These are phyloP conservation scores for Phytophthora uliginosa DNA, from an alignment of 352 stramenopile species.

Conservation along the genomic window DNA sequence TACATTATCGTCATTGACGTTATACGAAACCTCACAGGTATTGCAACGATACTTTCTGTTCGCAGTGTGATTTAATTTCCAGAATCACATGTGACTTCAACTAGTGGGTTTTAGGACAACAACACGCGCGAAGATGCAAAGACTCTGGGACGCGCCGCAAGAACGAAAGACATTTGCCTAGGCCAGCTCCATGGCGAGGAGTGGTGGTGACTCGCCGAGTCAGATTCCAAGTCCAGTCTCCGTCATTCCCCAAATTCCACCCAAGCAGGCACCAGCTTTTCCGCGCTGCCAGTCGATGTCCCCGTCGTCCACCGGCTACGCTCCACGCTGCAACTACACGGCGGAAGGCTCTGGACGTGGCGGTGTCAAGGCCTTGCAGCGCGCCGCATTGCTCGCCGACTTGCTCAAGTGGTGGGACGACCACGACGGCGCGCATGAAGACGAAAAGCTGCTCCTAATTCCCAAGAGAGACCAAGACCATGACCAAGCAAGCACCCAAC, in stretches of 20 bases:
- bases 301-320: conserved; percentile 24
- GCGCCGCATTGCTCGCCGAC: conserved; percentile 21
- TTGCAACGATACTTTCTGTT: neutral
- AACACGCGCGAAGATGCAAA: neutral
- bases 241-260: conserved; percentile 38
- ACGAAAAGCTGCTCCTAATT: conserved; percentile 29
- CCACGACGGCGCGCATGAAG: conserved; percentile 2
- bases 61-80: neutral
- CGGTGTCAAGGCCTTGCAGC: conserved; percentile 14
- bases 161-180: conserved; percentile 8
- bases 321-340: conserved; percentile 21
- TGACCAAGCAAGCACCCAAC: neutral
- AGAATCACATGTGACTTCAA: neutral
- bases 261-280: conserved; percentile 7
- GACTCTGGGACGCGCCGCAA: conserved; percentile 31
- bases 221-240: neutral
- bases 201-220: conserved; percentile 11
- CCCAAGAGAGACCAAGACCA: conserved; percentile 11
- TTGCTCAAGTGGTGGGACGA: conserved; percentile 28
- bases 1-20: neutral
- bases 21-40: neutral
- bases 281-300: conserved; percentile 27
- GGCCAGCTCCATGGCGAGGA: neutral
- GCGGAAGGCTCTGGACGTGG: conserved; percentile 5
- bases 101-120: neutral